Conservation (phyloP, 2,329 filamentous ascomycete species). For the Harringtonia aguacate region DNA sequence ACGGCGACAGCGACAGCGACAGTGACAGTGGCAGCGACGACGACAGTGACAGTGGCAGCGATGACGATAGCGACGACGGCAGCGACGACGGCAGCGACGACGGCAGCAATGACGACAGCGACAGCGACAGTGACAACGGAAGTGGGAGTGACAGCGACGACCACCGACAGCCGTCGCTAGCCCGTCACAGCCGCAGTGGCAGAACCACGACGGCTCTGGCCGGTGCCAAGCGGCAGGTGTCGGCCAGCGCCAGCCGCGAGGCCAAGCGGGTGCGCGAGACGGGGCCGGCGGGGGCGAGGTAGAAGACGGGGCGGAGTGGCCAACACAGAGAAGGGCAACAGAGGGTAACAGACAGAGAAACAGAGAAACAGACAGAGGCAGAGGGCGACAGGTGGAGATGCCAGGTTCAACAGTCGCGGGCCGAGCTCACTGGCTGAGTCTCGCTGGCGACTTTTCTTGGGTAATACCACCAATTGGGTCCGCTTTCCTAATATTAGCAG, state of each 20-base stretch:
- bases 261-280: conserved; percentile 4
- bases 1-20: not conserved
- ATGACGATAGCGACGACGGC: not conserved
- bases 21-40: not conserved
- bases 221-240: conserved; percentile 5
- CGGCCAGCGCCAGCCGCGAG: not conserved
- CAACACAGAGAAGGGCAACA: no score
- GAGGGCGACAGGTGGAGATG: no score
- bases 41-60: not conserved
- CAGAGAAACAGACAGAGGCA: no score
- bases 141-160: not conserved
- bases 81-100: not conserved
- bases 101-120: not conserved
- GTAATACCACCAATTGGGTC: no score
- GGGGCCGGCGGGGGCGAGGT: not conserved
- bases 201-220: not conserved
- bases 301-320: no score
- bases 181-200: not conserved
- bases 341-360: no score
- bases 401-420: no score
- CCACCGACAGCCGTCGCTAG: no score
- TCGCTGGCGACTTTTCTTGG: no score
- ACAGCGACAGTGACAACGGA: not conserved
- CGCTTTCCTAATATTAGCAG: no score
- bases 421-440: no score